phyloP scores from a whole-genome alignment of 495 filamentous ascomycete species.

The Cudoniella acicularis region DNA sequence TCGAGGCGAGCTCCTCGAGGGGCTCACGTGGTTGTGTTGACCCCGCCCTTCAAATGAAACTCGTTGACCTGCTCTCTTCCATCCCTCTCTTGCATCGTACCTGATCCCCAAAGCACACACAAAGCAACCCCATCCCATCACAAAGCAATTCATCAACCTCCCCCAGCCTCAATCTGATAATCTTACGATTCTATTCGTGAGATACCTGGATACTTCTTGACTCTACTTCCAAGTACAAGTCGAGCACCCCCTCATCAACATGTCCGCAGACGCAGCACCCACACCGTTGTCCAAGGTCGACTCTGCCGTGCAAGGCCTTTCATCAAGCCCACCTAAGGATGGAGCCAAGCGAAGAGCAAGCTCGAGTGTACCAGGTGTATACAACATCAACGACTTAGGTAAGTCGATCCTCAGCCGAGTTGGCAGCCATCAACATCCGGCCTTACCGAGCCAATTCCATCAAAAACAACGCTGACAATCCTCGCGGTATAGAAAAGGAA shows the following conservation, averaged over 20 bases:
- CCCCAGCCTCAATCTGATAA: constrained; percentile 1
- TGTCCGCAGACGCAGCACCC: constrained; percentile 22
- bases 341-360: constrained; percentile 62
- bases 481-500: constrained; percentile 57
- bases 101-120: constrained; percentile 18
- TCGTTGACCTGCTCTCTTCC: not conserved
- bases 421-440: not conserved
- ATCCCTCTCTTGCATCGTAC: constrained; percentile 22
- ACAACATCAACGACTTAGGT: constrained; percentile 86
- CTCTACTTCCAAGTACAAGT: constrained; percentile 6
- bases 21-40: not conserved
- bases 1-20: not conserved
- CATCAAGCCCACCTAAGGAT: constrained; percentile 59
- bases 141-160: not conserved
- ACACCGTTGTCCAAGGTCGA: constrained; percentile 71
- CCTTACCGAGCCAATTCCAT: constrained; percentile 18
- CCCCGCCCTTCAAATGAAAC: constrained; percentile 10
- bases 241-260: constrained; percentile 15
- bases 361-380: constrained; percentile 63
- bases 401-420: constrained; percentile 27
- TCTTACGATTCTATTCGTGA: constrained; percentile 15
- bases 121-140: not conserved
- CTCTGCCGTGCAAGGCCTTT: constrained; percentile 76
- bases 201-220: constrained; percentile 10
- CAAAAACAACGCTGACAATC: constrained; percentile 4